These are phyloP conservation scores for Claviceps lovelessii DNA, from an alignment of 2,329 filamentous ascomycete species.

Conservation along the genomic window DNA sequence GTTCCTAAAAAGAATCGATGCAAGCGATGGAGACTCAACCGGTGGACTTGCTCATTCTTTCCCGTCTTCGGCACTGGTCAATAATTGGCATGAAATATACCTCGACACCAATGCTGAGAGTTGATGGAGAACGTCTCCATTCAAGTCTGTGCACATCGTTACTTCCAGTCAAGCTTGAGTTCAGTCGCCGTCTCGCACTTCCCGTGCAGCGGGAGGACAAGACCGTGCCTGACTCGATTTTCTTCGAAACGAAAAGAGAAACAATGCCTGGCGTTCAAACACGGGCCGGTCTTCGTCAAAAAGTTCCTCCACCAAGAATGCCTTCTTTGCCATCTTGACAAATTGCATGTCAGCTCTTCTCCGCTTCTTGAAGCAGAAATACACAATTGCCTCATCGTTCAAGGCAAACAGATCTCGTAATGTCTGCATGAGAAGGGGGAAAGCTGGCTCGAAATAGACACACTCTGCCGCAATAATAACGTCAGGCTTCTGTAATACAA, in stretches of 20 bases:
- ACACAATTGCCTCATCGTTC: slow-evolving; percentile 48
- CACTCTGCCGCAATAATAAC: slow-evolving; percentile 91
- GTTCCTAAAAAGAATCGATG: background rate
- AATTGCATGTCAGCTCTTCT: slow-evolving; percentile 67
- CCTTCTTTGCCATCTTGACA: slow-evolving; percentile 54
- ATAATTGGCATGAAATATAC: background rate
- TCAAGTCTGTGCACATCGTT: background rate
- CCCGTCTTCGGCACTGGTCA: background rate
- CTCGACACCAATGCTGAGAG: background rate
- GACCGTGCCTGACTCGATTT: background rate
- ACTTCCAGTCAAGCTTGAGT: background rate
- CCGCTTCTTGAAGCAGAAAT: slow-evolving; percentile 92
- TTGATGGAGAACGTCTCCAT: background rate
- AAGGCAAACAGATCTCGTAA: slow-evolving; percentile 59
- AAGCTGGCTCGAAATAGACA: slow-evolving; percentile 93
- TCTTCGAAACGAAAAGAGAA: slow-evolving; percentile 43
- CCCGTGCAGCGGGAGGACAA: background rate
- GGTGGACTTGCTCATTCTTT: background rate
- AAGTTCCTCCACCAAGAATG: slow-evolving; percentile 48
- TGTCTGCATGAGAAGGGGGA: slow-evolving; percentile 72
- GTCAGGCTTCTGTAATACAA: slow-evolving; percentile 49
- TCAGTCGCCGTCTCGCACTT: background rate
- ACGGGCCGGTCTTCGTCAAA: slow-evolving; percentile 44
- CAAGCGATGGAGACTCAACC: background rate
- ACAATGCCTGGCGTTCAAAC: slow-evolving; percentile 44